phyloP scores from a whole-genome alignment of 1,284 basidiomycete genomes.

The Pulveroboletus sp. region DNA sequence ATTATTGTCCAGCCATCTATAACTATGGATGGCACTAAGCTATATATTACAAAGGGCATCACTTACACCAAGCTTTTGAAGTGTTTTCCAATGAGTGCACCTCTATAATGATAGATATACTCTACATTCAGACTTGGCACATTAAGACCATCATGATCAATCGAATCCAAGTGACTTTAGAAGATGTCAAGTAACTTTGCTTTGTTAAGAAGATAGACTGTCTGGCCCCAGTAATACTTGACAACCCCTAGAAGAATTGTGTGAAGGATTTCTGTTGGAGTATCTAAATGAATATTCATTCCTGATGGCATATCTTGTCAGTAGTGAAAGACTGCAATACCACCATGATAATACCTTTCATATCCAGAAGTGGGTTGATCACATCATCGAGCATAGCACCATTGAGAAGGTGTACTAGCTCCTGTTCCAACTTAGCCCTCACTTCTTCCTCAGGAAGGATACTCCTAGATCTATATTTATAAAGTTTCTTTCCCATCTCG shows the following conservation, averaged over 20 bases:
- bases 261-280: conserved; percentile 35
- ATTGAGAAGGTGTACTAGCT: too few relatives aligned
- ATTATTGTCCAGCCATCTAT: conserved; percentile 25
- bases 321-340: too few relatives aligned
- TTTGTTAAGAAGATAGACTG: conserved; percentile 27
- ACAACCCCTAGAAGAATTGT: conserved; percentile 36
- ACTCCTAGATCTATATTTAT: too few relatives aligned
- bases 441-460: too few relatives aligned
- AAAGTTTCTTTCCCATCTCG: too few relatives aligned
- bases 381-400: neutral
- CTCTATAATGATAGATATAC: conserved; percentile 13
- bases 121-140: neutral
- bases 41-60: conserved; percentile 29
- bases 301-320: neutral
- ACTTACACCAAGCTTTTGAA: conserved; percentile 35
- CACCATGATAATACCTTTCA: neutral
- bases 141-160: neutral
- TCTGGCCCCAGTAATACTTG: conserved; percentile 38
- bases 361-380: neutral
- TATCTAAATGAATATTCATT: conserved; percentile 22
- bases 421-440: too few relatives aligned
- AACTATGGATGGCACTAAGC: conserved; percentile 21
- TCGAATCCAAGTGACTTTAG: conserved; percentile 1
- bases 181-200: conserved; percentile 19
- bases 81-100: conserved; percentile 36